These are phyloP conservation scores for Metschnikowia similis DNA, from an alignment of 805 yeast genomes.

Conservation along the genomic window DNA sequence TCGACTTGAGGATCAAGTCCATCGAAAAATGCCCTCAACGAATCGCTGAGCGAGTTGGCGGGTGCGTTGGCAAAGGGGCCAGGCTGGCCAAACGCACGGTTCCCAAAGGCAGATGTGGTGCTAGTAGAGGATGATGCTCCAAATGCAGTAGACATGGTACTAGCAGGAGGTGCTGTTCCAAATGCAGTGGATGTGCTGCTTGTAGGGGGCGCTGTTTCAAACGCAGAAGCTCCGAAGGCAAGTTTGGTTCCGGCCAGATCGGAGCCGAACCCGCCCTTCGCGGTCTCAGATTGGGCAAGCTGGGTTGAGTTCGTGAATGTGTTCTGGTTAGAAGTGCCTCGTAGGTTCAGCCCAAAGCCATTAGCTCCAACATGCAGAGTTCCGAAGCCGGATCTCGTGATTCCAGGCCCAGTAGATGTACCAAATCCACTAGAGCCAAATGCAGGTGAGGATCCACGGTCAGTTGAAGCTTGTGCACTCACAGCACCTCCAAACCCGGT, in stretches of 20 bases:
- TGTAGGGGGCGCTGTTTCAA: not conserved
- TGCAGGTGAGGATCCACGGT: constrained; percentile 8
- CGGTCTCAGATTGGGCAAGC: not conserved
- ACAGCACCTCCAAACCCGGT: not conserved
- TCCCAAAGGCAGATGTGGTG: not conserved
- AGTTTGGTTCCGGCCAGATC: not conserved
- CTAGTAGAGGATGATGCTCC: not conserved
- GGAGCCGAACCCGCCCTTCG: constrained; percentile 15
- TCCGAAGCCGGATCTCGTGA: not conserved
- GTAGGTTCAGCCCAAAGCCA: not conserved
- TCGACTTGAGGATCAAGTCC: constrained; percentile 43
- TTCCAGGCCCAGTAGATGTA: not conserved
- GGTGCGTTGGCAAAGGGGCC: not conserved
- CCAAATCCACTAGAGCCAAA: constrained; percentile 8
- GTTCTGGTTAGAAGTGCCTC: not conserved
- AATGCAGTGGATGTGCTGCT: not conserved
- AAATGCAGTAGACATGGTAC: not conserved
- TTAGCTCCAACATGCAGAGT: not conserved
- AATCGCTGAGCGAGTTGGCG: not conserved
- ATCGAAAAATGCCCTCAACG: constrained; percentile 15
- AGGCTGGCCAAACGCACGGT: not conserved
- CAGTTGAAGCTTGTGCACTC: constrained; percentile 3
- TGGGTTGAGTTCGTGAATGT: not conserved
- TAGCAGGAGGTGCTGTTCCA: not conserved
- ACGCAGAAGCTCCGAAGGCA: constrained; percentile 9